Conservation (phyloP, 2,329 filamentous ascomycete species). For the Tolypocladium ovalisporum region DNA sequence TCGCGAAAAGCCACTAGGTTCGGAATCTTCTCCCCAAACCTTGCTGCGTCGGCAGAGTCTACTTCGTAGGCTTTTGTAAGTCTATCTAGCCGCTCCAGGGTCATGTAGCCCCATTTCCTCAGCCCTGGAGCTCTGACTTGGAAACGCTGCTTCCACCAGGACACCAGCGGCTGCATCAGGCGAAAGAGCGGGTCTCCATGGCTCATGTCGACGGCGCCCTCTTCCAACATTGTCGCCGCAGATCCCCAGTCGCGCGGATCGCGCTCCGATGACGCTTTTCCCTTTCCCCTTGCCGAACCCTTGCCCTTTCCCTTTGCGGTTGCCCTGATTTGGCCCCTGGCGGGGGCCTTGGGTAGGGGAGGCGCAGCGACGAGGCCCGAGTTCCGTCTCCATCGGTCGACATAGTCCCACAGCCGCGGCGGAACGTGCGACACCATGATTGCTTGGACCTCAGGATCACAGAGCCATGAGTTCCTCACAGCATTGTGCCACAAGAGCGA, state of each 20-base stretch:
- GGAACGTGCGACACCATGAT: constrained; percentile 66
- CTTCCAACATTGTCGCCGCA: constrained; percentile 58
- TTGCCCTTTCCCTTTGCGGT: constrained; percentile 19
- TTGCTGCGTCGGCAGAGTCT: constrained; percentile 46
- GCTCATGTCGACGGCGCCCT: constrained; percentile 64
- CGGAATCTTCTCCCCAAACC: constrained; percentile 68
- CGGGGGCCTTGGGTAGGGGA: constrained; percentile 9
- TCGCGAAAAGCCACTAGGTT: constrained; percentile 56
- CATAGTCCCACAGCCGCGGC: constrained; percentile 55
- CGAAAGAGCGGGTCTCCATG: constrained; percentile 71
- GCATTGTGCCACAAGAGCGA: constrained; percentile 84
- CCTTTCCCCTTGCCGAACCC: constrained; percentile 13
- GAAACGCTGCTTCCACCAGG: constrained; percentile 85
- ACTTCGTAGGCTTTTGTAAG: constrained; percentile 60
- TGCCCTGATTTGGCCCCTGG: constrained; percentile 16
- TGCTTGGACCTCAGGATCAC: constrained; percentile 64
- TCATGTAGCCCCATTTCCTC: constrained; percentile 83
- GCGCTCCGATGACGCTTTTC: constrained; percentile 21
- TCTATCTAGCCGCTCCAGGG: constrained; percentile 62
- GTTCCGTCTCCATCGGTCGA: constrained; percentile 62
- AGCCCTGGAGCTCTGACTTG: constrained; percentile 65
- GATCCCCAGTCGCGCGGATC: constrained; percentile 54
- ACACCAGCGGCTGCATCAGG: constrained; percentile 63
- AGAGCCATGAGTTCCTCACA: constrained; percentile 72
- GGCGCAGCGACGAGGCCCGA: constrained; percentile 47